Conservation (phyloP, 2,329 filamentous ascomycete species). For the Monosporascus cannonballus region DNA sequence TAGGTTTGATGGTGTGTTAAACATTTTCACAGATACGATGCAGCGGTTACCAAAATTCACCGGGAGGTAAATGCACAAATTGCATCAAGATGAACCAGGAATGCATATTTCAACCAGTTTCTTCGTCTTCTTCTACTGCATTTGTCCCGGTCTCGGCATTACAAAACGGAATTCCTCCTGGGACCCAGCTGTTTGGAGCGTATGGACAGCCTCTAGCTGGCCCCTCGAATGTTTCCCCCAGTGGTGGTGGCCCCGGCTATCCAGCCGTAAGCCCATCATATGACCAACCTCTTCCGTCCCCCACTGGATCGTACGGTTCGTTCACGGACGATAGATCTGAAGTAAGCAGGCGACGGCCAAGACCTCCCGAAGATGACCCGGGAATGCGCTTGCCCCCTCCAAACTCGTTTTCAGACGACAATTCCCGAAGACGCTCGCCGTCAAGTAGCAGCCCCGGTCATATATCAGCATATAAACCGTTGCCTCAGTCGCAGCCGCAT, state of each 20-base stretch:
- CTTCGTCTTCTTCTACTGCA: constrained; percentile 48
- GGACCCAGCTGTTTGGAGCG: constrained; percentile 50
- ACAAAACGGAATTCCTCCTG: constrained; percentile 50
- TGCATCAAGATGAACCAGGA: constrained; percentile 58
- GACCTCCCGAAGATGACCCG: constrained; percentile 28
- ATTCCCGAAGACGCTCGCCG: constrained; percentile 44
- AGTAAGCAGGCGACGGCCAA: constrained; percentile 28
- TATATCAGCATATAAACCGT: constrained; percentile 32
- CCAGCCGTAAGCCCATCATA: constrained; percentile 16
- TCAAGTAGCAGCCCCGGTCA: constrained; percentile 43
- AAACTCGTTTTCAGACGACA: constrained; percentile 38
- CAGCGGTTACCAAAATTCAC: constrained; percentile 53
- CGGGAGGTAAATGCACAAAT: constrained; percentile 54
- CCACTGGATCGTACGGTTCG: constrained; percentile 29
- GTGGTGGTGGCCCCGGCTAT: constrained; percentile 8
- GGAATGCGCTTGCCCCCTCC: constrained; percentile 41
- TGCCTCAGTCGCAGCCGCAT: constrained; percentile 18
- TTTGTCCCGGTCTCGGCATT: constrained; percentile 55
- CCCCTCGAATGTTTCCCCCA: constrained; percentile 17
- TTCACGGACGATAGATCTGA: constrained; percentile 31
- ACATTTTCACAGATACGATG: constrained; percentile 46
- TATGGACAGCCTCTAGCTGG: constrained; percentile 49
- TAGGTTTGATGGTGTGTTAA: constrained; percentile 5
- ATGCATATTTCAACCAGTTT: constrained; percentile 55
- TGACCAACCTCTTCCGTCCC: constrained; percentile 29